Evolutionary conservation across 1,284 basidiomycete species (phyloP).

Genomic region (Sporisorium reilianum): DNA sequence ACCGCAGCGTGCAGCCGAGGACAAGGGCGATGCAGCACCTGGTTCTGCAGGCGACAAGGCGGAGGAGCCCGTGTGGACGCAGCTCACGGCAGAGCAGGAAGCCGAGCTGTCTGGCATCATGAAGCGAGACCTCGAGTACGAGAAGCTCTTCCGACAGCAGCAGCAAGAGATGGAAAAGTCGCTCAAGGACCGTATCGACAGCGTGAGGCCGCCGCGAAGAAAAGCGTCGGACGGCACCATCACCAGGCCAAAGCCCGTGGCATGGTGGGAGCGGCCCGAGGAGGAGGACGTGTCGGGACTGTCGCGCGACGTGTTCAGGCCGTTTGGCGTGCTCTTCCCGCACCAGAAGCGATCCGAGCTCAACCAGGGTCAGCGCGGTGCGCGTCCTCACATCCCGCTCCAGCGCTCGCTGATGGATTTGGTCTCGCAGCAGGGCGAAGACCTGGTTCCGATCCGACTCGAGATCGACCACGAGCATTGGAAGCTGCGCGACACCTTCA

Average conservation of each 20-base stretch:
- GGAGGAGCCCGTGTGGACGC: constrained; percentile 47
- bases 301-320: constrained; percentile 43
- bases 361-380: constrained; percentile 71
- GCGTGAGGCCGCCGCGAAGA: constrained; percentile 44
- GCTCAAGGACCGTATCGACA: constrained; percentile 52
- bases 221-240: constrained; percentile 41
- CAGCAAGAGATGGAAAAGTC: constrained; percentile 49
- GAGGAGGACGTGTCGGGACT: constrained; percentile 42
- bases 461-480: constrained; percentile 92
- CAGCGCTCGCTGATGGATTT: constrained; percentile 71
- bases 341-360: constrained; percentile 73
- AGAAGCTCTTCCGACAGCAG: constrained; percentile 66
- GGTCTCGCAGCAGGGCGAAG: constrained; percentile 77
- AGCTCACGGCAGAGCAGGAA: constrained; percentile 73
- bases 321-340: constrained; percentile 58
- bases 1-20: constrained; percentile 73
- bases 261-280: constrained; percentile 64
- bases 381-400: constrained; percentile 51
- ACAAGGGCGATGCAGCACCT: constrained; percentile 14
- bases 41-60: constrained; percentile 21
- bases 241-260: constrained; percentile 45
- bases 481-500: constrained; percentile 93
- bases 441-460: constrained; percentile 90
- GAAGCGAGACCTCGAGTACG: constrained; percentile 73
- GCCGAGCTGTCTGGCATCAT: constrained; percentile 74